These are phyloP conservation scores for Epipyxis sp. DNA, from an alignment of 108 stramenopile genomes.

Conservation along the genomic window DNA sequence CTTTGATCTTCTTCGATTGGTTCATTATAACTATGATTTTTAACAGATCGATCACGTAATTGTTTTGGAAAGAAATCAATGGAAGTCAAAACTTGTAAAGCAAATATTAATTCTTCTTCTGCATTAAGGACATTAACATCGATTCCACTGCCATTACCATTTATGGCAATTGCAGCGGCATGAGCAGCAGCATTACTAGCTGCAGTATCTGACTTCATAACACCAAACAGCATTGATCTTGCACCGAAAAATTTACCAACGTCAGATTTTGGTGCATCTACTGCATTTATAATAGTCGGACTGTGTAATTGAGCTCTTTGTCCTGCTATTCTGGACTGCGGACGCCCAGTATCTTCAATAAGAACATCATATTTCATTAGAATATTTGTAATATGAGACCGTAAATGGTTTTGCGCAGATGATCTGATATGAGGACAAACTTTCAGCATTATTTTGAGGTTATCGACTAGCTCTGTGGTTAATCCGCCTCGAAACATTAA, in stretches of 20 bases:
- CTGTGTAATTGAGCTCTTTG: too few relatives aligned
- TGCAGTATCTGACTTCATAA: neutral
- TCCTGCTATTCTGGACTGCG: neutral
- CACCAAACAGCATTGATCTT: neutral
- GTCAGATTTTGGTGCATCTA: too few relatives aligned
- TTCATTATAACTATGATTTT: neutral
- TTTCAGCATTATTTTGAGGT: slow-evolving; percentile 1
- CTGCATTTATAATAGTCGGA: too few relatives aligned
- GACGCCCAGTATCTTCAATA: neutral
- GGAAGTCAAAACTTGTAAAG: slow-evolving; percentile 10
- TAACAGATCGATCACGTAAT: neutral
- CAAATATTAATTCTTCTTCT: slow-evolving; percentile 1
- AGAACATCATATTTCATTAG: neutral
- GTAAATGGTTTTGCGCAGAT: neutral
- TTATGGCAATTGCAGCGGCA: neutral
- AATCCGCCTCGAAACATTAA: slow-evolving; percentile 17
- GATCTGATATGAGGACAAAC: neutral
- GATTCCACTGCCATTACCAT: neutral
- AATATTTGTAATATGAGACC: neutral
- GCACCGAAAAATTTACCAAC: too few relatives aligned
- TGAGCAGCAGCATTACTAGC: neutral
- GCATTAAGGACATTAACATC: neutral
- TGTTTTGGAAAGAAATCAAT: slow-evolving; percentile 23
- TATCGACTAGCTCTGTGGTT: slow-evolving; percentile 12
- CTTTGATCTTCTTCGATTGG: neutral